Conservation (phyloP, 139 green algal genomes). For the Closterium sp. region DNA sequence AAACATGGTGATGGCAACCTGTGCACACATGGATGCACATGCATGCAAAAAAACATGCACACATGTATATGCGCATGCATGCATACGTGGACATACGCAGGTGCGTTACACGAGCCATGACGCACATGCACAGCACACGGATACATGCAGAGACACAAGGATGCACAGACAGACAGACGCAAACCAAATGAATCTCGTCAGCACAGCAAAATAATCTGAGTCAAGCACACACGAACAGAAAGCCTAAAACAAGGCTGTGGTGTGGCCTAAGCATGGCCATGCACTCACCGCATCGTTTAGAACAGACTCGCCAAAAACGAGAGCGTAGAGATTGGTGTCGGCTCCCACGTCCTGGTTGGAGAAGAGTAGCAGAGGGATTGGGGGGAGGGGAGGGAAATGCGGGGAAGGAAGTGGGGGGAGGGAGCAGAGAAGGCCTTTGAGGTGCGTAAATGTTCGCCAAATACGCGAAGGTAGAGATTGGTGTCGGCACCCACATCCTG, state of each 20-base stretch:
- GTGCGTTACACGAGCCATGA: too few species aligned
- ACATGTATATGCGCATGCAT: neutral
- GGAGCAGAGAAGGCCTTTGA: too few species aligned
- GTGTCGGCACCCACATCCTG: slow-evolving; percentile 57
- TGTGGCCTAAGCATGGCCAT: too few species aligned
- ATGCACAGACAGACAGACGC: neutral
- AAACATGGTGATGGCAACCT: slow-evolving; percentile 78
- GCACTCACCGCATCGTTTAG: slow-evolving; percentile 74
- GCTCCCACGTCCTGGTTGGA: slow-evolving; percentile 50
- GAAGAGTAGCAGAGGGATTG: neutral
- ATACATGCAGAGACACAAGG: too few species aligned
- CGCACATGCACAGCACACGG: too few species aligned
- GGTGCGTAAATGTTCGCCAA: slow-evolving; percentile 81
- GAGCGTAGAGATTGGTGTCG: slow-evolving; percentile 71
- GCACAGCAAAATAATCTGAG: too few species aligned
- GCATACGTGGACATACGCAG: neutral
- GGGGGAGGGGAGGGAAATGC: neutral
- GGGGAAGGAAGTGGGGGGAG: too few species aligned
- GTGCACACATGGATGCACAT: neutral
- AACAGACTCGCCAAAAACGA: slow-evolving; percentile 84
- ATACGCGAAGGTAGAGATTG: slow-evolving; percentile 80
- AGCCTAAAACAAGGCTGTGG: too few species aligned
- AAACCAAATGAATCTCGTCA: neutral
- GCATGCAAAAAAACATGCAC: neutral
- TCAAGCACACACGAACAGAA: too few species aligned